Conservation (phyloP, 352 stramenopile species). For the Pythium aquatile region DNA sequence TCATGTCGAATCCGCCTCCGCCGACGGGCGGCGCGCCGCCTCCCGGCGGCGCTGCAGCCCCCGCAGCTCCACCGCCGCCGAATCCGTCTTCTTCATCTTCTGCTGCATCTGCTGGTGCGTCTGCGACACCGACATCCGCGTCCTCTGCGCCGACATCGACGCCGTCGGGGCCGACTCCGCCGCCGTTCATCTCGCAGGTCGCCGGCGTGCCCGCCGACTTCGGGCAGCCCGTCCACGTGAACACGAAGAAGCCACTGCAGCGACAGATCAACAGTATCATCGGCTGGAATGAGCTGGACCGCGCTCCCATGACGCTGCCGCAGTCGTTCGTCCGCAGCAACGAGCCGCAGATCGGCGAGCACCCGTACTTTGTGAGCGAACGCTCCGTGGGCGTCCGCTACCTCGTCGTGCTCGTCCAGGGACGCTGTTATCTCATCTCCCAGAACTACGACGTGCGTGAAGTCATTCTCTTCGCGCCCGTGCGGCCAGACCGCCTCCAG, state of each 20-base stretch:
- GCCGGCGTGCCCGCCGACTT: constrained; percentile 55
- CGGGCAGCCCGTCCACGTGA: constrained; percentile 59
- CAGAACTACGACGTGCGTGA: constrained; percentile 86
- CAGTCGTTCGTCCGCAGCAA: constrained; percentile 72
- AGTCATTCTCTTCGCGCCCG: constrained; percentile 70
- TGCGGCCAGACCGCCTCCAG: constrained; percentile 74
- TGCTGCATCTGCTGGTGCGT: background rate
- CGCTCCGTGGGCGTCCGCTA: constrained; percentile 77
- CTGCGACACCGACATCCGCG: background rate
- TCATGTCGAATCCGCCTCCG: constrained; percentile 2
- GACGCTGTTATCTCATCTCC: constrained; percentile 78
- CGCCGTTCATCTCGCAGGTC: constrained; percentile 20
- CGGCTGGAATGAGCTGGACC: constrained; percentile 74
- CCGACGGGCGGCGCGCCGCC: background rate
- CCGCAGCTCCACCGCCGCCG: background rate
- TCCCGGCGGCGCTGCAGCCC: background rate
- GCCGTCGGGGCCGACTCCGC: background rate
- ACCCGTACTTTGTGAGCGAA: constrained; percentile 86
- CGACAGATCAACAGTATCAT: constrained; percentile 81
- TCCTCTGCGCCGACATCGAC: constrained; percentile 17
- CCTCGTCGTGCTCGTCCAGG: constrained; percentile 72
- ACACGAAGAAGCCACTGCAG: constrained; percentile 78
- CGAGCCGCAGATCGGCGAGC: constrained; percentile 71
- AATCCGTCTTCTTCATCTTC: background rate
- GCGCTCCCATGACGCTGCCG: constrained; percentile 68